phyloP scores from a whole-genome alignment of 75 land plant species.

The Azolla pinnata region DNA sequence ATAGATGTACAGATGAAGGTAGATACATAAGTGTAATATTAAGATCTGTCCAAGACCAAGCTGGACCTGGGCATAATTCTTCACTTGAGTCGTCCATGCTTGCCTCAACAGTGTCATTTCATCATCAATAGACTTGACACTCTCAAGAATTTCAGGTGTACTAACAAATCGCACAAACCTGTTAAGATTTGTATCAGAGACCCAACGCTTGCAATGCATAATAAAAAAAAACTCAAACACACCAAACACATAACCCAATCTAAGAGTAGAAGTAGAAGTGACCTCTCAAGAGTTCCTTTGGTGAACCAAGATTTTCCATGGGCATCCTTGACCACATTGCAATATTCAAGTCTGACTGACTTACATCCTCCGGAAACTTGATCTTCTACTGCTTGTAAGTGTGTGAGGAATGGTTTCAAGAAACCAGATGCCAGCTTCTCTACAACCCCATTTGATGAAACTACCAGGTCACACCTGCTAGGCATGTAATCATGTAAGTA shows the following conservation, averaged over 20 bases:
- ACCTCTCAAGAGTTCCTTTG: constrained; percentile 48
- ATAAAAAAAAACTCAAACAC: too few relatives aligned
- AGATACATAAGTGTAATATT: too few relatives aligned
- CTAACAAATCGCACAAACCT: constrained; percentile 89
- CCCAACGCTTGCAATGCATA: too few relatives aligned
- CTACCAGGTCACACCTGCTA: constrained; percentile 39
- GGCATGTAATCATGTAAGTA: too few relatives aligned
- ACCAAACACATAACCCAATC: too few relatives aligned
- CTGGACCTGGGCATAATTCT: too few relatives aligned
- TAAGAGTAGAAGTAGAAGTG: not conserved
- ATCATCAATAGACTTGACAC: constrained; percentile 57
- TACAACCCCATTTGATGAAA: constrained; percentile 23
- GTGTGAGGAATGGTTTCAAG: constrained; percentile 37
- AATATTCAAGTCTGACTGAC: constrained; percentile 20
- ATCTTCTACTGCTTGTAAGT: constrained; percentile 34
- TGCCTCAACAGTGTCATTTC: constrained; percentile 69
- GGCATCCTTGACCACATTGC: not conserved
- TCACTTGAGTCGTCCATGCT: constrained; percentile 28
- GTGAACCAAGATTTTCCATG: constrained; percentile 30
- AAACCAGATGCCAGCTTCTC: constrained; percentile 42
- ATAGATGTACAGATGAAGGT: too few relatives aligned
- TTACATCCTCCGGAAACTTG: constrained; percentile 19
- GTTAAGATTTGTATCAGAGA: too few relatives aligned
- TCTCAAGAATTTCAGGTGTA: constrained; percentile 67
- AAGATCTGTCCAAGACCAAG: too few relatives aligned